These are phyloP conservation scores for Penicillium sp. DNA, from an alignment of 2,329 filamentous ascomycete species.

Conservation along the genomic window DNA sequence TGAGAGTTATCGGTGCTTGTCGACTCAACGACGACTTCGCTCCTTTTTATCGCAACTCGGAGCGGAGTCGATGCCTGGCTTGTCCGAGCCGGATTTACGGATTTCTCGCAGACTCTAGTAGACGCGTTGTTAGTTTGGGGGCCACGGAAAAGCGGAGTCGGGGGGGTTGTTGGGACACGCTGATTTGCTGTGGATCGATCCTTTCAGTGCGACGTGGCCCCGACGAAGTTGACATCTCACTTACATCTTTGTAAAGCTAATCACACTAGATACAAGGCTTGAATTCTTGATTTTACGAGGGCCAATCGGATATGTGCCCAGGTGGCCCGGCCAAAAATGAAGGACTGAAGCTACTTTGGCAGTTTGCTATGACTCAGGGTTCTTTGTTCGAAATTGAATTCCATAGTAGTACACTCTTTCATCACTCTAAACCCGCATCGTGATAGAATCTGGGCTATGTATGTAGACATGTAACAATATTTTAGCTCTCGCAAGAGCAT, in stretches of 20 bases:
- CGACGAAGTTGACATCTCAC: too few species aligned
- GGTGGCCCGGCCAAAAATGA: too few species aligned
- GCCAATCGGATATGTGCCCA: too few species aligned
- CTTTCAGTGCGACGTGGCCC: not conserved
- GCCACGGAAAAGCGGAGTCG: not conserved
- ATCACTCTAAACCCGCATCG: not conserved
- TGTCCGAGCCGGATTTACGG: not conserved
- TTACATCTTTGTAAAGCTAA: too few species aligned
- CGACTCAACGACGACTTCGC: not conserved
- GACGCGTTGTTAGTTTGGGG: not conserved
- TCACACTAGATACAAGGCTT: too few species aligned
- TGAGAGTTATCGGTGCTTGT: not conserved
- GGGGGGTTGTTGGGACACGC: not conserved
- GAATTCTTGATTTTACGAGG: too few species aligned
- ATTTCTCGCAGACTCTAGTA: too few species aligned
- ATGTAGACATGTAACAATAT: not conserved
- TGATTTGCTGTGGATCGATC: not conserved
- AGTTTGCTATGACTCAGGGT: too few species aligned
- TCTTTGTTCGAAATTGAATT: not conserved
- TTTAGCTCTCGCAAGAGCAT: not conserved
- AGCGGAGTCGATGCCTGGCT: not conserved
- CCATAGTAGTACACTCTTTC: not conserved
- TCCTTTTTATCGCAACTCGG: not conserved
- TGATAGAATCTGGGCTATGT: not conserved
- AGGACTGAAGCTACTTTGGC: too few species aligned